Conservation (phyloP, 495 filamentous ascomycete species). For the Neurospora sp. region DNA sequence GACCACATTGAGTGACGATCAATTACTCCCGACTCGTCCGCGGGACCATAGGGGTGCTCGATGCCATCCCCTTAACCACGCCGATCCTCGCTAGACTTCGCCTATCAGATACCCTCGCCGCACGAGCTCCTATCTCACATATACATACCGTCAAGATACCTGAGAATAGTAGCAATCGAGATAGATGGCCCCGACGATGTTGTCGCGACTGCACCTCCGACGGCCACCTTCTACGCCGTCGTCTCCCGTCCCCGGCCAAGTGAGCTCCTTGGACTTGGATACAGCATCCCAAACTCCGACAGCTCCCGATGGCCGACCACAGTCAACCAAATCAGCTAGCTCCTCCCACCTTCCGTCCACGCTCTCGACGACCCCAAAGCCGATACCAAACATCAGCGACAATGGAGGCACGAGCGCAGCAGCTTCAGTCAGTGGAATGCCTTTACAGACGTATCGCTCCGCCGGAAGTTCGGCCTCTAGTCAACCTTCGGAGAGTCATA, state of each 20-base stretch:
- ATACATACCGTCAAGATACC: not conserved
- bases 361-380: conserved; percentile 8
- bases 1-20: not conserved
- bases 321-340: conserved; percentile 29
- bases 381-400: conserved; percentile 19
- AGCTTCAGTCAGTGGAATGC: conserved; percentile 32
- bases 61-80: not conserved
- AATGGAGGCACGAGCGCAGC: conserved; percentile 10
- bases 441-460: conserved; percentile 27
- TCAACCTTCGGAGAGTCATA: conserved; percentile 13
- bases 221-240: conserved; percentile 43
- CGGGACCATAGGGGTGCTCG: not conserved
- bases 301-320: conserved; percentile 28
- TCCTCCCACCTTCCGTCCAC: conserved; percentile 27
- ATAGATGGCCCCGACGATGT: conserved; percentile 25
- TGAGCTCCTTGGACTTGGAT: conserved; percentile 26
- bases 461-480: conserved; percentile 6
- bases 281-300: conserved; percentile 28
- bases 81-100: not conserved
- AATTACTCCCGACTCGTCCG: not conserved
- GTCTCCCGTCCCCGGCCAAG: conserved; percentile 37
- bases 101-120: not conserved
- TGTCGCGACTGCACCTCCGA: conserved; percentile 45
- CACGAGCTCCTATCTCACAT: not conserved
- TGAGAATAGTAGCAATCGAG: not conserved